These are phyloP conservation scores for Moesziomyces parantarcticus DNA, from an alignment of 1,284 basidiomycete species.

Conservation along the genomic window DNA sequence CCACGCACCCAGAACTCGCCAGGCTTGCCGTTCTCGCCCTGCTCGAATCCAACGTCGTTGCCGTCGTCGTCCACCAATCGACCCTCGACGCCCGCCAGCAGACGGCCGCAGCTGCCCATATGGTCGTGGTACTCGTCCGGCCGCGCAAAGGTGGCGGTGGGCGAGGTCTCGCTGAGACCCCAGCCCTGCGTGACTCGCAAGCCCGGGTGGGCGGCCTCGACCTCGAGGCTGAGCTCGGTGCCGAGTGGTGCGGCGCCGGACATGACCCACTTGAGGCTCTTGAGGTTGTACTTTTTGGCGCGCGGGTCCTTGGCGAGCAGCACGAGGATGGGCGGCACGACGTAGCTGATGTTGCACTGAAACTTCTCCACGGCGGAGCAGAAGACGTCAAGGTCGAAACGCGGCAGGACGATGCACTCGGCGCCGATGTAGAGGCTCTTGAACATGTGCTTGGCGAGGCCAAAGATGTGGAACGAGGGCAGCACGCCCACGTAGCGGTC, in stretches of 20 bases:
- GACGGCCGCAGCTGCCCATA: constrained; percentile 72
- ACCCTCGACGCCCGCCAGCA: constrained; percentile 82
- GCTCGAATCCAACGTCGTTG: constrained; percentile 65
- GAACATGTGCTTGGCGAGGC: constrained; percentile 74
- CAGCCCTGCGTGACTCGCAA: constrained; percentile 71
- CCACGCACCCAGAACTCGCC: constrained; percentile 54
- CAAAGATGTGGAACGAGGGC: constrained; percentile 63
- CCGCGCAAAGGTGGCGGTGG: constrained; percentile 69
- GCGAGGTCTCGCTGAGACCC: constrained; percentile 82
- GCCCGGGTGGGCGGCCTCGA: constrained; percentile 72
- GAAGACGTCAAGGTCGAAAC: constrained; percentile 80
- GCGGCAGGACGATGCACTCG: constrained; percentile 76
- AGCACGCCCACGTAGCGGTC: constrained; percentile 54
- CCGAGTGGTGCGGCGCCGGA: constrained; percentile 87
- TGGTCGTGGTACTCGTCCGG: constrained; percentile 40
- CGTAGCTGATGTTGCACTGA: constrained; percentile 74
- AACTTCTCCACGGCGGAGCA: constrained; percentile 77
- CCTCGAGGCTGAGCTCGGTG: constrained; percentile 73
- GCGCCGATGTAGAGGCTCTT: constrained; percentile 74
- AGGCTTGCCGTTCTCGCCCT: constrained; percentile 70
- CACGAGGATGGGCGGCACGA: constrained; percentile 88
- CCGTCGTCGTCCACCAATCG: constrained; percentile 75
- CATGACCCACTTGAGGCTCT: constrained; percentile 74
- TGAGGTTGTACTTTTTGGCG: constrained; percentile 78
- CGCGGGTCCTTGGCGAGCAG: constrained; percentile 79